Evolutionary conservation across 1,284 basidiomycete genomes (phyloP).

Genomic region (Phylloboletellus chloephorus): DNA sequence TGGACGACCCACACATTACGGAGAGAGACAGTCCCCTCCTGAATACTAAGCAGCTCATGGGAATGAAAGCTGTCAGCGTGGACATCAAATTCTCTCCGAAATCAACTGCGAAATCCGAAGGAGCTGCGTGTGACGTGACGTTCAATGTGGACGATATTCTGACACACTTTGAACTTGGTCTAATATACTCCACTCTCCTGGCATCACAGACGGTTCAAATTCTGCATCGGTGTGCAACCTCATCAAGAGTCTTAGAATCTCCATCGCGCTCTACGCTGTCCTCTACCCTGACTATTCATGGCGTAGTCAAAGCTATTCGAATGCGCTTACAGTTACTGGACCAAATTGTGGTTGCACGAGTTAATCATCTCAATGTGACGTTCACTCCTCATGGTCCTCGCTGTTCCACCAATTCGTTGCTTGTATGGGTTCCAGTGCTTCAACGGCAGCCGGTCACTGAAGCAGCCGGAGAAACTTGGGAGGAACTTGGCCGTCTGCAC

Average conservation of each 20-base stretch:
- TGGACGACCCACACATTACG: slow-evolving; percentile 55
- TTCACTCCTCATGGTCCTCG: slow-evolving; percentile 17
- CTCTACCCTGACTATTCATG: slow-evolving; percentile 28
- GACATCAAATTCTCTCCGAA: slow-evolving; percentile 35
- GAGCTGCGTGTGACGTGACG: slow-evolving; percentile 14
- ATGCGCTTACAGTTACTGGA: slow-evolving; percentile 44
- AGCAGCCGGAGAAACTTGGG: slow-evolving; percentile 54
- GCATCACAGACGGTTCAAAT: slow-evolving; percentile 52
- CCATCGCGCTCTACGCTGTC: slow-evolving; percentile 11
- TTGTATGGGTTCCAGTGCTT: slow-evolving; percentile 43
- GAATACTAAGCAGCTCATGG: slow-evolving; percentile 44
- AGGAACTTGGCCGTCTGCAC: slow-evolving; percentile 69
- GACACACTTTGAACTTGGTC: slow-evolving; percentile 57
- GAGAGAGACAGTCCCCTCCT: slow-evolving; percentile 45
- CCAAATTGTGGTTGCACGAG: slow-evolving; percentile 43
- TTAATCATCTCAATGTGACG: slow-evolving; percentile 39
- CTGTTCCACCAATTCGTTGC: slow-evolving; percentile 36
- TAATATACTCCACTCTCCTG: slow-evolving; percentile 71
- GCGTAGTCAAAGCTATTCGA: slow-evolving; percentile 41
- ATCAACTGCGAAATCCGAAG: slow-evolving; percentile 11
- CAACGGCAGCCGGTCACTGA: slow-evolving; percentile 21
- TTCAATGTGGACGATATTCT: slow-evolving; percentile 35
- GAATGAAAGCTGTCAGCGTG: slow-evolving; percentile 36
- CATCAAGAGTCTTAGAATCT: slow-evolving; percentile 23
- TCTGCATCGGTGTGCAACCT: slow-evolving; percentile 32